phyloP scores from a whole-genome alignment of 257 asterid species.

The Misopates orontium region DNA sequence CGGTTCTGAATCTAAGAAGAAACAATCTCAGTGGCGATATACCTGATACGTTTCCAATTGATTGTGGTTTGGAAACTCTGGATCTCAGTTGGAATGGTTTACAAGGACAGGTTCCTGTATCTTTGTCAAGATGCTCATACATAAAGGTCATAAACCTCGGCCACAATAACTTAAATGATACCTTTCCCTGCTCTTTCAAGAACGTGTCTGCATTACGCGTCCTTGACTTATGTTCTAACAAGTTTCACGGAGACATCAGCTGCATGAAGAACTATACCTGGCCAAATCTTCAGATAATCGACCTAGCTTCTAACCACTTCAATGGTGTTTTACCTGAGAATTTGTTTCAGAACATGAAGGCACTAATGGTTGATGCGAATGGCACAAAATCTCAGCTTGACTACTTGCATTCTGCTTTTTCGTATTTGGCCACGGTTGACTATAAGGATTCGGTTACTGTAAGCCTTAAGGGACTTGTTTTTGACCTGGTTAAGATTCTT shows the following conservation, averaged over 20 bases:
- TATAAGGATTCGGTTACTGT: constrained; percentile 45
- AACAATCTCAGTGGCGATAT: constrained; percentile 48
- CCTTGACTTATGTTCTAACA: constrained; percentile 36
- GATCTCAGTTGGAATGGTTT: constrained; percentile 48
- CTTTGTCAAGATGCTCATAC: constrained; percentile 41
- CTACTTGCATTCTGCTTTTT: constrained; percentile 19
- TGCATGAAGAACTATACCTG: constrained; percentile 22
- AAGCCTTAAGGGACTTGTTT: constrained; percentile 38
- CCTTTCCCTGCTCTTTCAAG: constrained; percentile 43
- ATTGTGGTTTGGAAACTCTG: constrained; percentile 39
- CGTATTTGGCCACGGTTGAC: constrained; percentile 7
- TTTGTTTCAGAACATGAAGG: constrained; percentile 26
- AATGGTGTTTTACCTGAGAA: constrained; percentile 33
- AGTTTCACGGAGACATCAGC: constrained; percentile 35
- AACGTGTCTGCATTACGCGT: constrained; percentile 30
- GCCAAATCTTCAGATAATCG: constrained; percentile 37
- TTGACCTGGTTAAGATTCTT: constrained; percentile 44
- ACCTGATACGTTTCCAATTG: constrained; percentile 36
- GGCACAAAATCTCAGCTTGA: constrained; percentile 12
- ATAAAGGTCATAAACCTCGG: constrained; percentile 49
- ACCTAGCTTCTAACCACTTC: constrained; percentile 40
- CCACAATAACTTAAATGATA: constrained; percentile 36
- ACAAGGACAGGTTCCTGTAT: constrained; percentile 43
- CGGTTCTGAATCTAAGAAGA: constrained; percentile 43
- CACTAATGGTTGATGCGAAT: constrained; percentile 26